Percentiles rank a stretch among this genome's conserved stretches.
Conservation (phyloP, 1,284 basidiomycete species). For the Leccinum cinnamomeum region DNA sequence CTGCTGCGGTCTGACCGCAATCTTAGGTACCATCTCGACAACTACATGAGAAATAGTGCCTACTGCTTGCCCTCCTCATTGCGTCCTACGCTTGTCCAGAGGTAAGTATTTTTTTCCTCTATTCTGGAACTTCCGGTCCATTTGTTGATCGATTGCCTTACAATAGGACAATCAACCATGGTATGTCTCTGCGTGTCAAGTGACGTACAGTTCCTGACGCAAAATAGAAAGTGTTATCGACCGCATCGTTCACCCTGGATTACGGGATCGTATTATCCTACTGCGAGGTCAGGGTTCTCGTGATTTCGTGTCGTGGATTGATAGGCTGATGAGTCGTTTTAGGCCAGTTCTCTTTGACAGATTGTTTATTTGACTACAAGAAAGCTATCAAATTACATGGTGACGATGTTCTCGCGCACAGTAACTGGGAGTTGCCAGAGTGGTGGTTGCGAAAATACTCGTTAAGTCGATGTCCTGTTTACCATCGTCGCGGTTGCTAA, state of each 20-base stretch:
- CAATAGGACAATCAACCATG: slow-evolving; percentile 79
- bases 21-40: slow-evolving; percentile 80
- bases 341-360: slow-evolving; percentile 78
- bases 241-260: slow-evolving; percentile 80
- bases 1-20: slow-evolving; percentile 2
- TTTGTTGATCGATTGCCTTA: slow-evolving; percentile 18
- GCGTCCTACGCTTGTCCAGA: slow-evolving; percentile 82
- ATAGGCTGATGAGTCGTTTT: slow-evolving; percentile 36
- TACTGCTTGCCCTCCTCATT: slow-evolving; percentile 89
- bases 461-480: slow-evolving; percentile 31
- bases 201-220: slow-evolving; percentile 12
- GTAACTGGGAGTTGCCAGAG: slow-evolving; percentile 87
- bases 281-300: slow-evolving; percentile 57
- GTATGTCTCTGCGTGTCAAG: slow-evolving; percentile 37
- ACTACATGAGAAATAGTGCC: slow-evolving; percentile 74
- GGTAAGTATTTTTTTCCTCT: slow-evolving; percentile 40
- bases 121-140: not conserved
- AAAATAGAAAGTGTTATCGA: slow-evolving; percentile 82
- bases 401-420: slow-evolving; percentile 84
- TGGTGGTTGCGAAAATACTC: slow-evolving; percentile 75
- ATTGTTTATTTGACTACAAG: slow-evolving; percentile 72
- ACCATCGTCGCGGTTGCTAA: slow-evolving; percentile 2
- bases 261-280: slow-evolving; percentile 88
- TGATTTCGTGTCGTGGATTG: slow-evolving; percentile 20
- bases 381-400: slow-evolving; percentile 74